Percentiles rank a stretch among this genome's conserved stretches.
phyloP scores from a whole-genome alignment of 176 grass and related monocot species.

The Alloteropsis semialata region DNA sequence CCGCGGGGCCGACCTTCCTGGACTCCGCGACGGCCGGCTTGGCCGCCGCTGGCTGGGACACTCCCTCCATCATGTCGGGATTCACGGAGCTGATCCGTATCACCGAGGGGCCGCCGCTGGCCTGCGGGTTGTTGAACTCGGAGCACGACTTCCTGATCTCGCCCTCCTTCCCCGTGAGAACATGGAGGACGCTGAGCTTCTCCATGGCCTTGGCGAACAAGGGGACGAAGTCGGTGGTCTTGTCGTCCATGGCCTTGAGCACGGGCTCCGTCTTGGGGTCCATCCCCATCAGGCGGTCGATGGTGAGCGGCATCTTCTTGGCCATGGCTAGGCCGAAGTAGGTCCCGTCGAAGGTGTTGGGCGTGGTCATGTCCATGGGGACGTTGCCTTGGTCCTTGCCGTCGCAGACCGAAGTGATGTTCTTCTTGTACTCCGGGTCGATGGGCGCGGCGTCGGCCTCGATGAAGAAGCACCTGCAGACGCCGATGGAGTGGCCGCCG shows the following conservation, averaged over 20 bases:
- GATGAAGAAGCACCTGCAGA: slow-evolving; percentile 56
- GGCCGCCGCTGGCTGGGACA: not conserved
- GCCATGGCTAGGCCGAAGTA: slow-evolving; percentile 42
- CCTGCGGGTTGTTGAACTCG: slow-evolving; percentile 45
- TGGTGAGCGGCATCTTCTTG: slow-evolving; percentile 51
- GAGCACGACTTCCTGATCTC: slow-evolving; percentile 51
- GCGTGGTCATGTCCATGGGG: slow-evolving; percentile 35
- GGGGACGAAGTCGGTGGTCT: slow-evolving; percentile 25
- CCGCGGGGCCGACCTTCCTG: not conserved
- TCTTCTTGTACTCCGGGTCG: slow-evolving; percentile 18
- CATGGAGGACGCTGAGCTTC: slow-evolving; percentile 45
- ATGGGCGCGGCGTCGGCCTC: slow-evolving; percentile 40
- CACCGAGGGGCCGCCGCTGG: not conserved
- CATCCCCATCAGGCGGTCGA: slow-evolving; percentile 46
- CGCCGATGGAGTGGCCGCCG: slow-evolving; percentile 68
- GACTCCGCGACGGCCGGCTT: not conserved
- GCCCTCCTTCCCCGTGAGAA: slow-evolving; percentile 52
- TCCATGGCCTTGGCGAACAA: slow-evolving; percentile 46
- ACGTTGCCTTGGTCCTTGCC: not conserved
- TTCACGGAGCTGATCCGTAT: slow-evolving; percentile 35
- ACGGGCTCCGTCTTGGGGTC: slow-evolving; percentile 28
- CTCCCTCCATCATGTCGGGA: not conserved
- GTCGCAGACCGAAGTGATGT: slow-evolving; percentile 40
- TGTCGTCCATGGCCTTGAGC: slow-evolving; percentile 9
- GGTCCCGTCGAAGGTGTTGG: slow-evolving; percentile 32